Evolutionary conservation across 202 grass and related monocot species (phyloP).

Genomic region (Dendrocalamus latiflorus): DNA sequence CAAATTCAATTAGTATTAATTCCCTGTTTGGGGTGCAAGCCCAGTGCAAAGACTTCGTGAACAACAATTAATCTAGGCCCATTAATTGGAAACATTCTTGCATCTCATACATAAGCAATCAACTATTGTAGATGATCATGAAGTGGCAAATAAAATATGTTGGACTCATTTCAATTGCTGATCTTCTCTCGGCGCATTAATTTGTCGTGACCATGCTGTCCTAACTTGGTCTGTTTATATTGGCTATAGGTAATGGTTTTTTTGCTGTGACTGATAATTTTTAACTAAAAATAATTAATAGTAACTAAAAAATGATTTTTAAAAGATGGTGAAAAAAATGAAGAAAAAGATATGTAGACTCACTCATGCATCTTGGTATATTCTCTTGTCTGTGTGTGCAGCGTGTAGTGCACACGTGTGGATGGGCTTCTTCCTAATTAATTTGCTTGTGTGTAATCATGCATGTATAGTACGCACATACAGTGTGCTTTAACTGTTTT

Average conservation of each 20-base stretch:
- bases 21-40: not conserved
- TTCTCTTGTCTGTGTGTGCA: not conserved
- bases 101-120: not conserved
- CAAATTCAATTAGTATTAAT: not conserved
- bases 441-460: no score
- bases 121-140: not conserved
- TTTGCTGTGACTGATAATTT: no score
- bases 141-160: not conserved
- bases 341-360: no score
- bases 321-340: no score
- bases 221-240: not conserved
- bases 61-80: not conserved
- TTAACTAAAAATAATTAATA: no score
- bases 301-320: no score
- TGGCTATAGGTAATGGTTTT: no score
- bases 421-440: not conserved
- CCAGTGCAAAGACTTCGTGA: not conserved
- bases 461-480: not conserved
- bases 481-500: no score
- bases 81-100: not conserved
- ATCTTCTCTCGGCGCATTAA: conserved; percentile 5
- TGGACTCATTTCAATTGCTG: not conserved
- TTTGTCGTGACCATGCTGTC: not conserved
- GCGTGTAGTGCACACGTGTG: not conserved
- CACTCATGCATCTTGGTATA: not conserved